phyloP scores from a whole-genome alignment of 2,329 filamentous ascomycete species.

The Claviceps monticola region DNA sequence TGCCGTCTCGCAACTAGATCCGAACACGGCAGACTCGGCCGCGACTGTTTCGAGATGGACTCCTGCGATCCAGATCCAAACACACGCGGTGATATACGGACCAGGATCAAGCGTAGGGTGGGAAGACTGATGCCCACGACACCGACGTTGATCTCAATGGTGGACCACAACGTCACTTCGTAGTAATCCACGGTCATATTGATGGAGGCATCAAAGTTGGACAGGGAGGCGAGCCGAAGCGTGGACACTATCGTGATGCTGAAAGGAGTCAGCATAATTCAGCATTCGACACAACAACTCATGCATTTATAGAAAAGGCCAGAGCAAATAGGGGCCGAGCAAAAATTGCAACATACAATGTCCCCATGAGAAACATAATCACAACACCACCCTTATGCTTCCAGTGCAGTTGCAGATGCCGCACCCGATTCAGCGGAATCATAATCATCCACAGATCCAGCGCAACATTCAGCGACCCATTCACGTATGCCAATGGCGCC shows the following conservation, averaged over 20 bases:
- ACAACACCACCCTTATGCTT: slow-evolving; percentile 30
- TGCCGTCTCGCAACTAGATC: neutral
- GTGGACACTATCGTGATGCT: slow-evolving; percentile 18
- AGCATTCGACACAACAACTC: neutral
- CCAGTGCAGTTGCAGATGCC: slow-evolving; percentile 23
- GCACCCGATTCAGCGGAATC: slow-evolving; percentile 29
- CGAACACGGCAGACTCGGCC: neutral
- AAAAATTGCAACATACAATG: slow-evolving; percentile 16
- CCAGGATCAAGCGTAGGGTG: slow-evolving; percentile 12
- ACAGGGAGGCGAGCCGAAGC: slow-evolving; percentile 14
- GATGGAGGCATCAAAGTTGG: slow-evolving; percentile 11
- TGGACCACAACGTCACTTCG: slow-evolving; percentile 14
- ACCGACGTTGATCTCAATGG: slow-evolving; percentile 18
- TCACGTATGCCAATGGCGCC: slow-evolving; percentile 31
- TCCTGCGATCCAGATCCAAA: slow-evolving; percentile 2
- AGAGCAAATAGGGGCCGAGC: neutral
- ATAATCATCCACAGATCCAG: slow-evolving; percentile 35
- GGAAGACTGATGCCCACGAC: slow-evolving; percentile 19
- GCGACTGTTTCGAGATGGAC: neutral
- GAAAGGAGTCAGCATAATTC: no score
- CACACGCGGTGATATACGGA: slow-evolving; percentile 1
- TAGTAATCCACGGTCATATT: slow-evolving; percentile 15
- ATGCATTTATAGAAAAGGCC: neutral
- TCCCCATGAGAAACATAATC: slow-evolving; percentile 32
- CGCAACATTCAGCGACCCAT: slow-evolving; percentile 33